Evolutionary conservation across 768 basidiomycete genomes (phyloP).

Genomic region (Termitomyces sp.): DNA sequence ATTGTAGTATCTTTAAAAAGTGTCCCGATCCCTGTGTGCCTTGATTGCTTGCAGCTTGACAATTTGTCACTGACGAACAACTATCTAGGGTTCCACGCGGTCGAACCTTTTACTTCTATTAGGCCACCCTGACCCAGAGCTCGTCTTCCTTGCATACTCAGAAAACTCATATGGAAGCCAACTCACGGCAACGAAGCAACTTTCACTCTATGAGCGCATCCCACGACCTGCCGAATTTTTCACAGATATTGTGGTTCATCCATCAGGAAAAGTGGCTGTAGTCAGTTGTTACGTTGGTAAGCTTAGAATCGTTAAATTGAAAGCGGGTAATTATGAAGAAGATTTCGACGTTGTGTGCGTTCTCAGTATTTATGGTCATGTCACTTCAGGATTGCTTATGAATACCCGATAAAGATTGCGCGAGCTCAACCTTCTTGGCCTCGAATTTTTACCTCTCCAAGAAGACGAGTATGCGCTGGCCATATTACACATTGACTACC

Average conservation of each 20-base stretch:
- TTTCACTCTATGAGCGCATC: slow-evolving; percentile 51
- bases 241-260: slow-evolving; percentile 62
- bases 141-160: slow-evolving; percentile 55
- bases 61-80: slow-evolving; percentile 8
- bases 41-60: slow-evolving; percentile 3
- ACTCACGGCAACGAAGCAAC: slow-evolving; percentile 35
- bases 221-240: slow-evolving; percentile 67
- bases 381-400: background rate
- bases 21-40: slow-evolving; percentile 47
- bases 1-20: slow-evolving; percentile 51
- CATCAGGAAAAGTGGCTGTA: slow-evolving; percentile 52
- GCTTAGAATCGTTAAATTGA: slow-evolving; percentile 56
- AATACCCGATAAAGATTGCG: slow-evolving; percentile 38
- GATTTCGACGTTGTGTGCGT: slow-evolving; percentile 66
- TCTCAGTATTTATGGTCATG: background rate
- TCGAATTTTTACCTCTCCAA: slow-evolving; percentile 52
- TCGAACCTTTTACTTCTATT: slow-evolving; percentile 61
- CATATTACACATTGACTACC: slow-evolving; percentile 63
- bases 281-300: slow-evolving; percentile 66
- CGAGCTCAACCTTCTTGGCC: slow-evolving; percentile 62
- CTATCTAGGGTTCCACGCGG: slow-evolving; percentile 25
- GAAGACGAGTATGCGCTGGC: slow-evolving; percentile 48
- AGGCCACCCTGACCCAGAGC: slow-evolving; percentile 71
- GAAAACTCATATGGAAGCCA: slow-evolving; percentile 25
- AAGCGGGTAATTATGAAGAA: slow-evolving; percentile 44